Base-by-base conservation (phyloP, 2,329 filamentous ascomycete species). In the Ciborinia camelliae region DNA sequence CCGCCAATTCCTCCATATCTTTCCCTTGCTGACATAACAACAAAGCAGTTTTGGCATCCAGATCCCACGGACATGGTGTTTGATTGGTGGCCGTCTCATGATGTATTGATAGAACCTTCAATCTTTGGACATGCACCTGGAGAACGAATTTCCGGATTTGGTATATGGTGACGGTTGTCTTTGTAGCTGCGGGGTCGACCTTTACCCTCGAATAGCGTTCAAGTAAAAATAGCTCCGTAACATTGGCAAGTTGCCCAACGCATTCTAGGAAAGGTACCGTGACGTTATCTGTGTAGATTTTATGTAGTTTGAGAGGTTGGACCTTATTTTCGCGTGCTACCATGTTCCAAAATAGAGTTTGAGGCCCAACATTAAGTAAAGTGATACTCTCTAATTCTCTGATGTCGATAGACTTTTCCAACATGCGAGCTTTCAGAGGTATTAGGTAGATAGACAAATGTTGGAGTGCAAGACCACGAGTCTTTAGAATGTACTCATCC, bases 211-310 rank as follows among this genome's bases (percentile, higher is more conserved):
- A 61, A 7, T 77, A 79, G 37, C 84, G 78, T 73, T 89, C 85
- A 35, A 88, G 74, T 69, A 90, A 73, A 68, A 85, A 84, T 1
- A 90, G 75, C 67, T 88, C 83, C n/a, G 82, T 78, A 1, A 89
- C 72, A 64, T 79, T 78, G 6, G 82, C 74, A 2, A 88, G 78
- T 63, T 84, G 79, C 3, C 79, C 78, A 18, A 86, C 78, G 65
- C 82, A 82, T 1, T 79, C 79, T 60, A 89, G 72, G 64, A 89
- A 87, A 0, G 77, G 73, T 1, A 75, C 69, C 0, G 84, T 83
- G 26, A 88, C 86, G 67, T 88, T 83, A 71, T 90, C 87, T 0
- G 86, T 88, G 69, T 84, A 85, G 63, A 90, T 83, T 67, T 81
- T 84, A 57, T 80, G 78, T 50, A 90, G 74, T 0, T 81, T 78